Percentiles rank a stretch among this genome's conserved stretches.
These are phyloP conservation scores for Sarcomyxa edulis DNA, from an alignment of 768 basidiomycete species.

Conservation along the genomic window DNA sequence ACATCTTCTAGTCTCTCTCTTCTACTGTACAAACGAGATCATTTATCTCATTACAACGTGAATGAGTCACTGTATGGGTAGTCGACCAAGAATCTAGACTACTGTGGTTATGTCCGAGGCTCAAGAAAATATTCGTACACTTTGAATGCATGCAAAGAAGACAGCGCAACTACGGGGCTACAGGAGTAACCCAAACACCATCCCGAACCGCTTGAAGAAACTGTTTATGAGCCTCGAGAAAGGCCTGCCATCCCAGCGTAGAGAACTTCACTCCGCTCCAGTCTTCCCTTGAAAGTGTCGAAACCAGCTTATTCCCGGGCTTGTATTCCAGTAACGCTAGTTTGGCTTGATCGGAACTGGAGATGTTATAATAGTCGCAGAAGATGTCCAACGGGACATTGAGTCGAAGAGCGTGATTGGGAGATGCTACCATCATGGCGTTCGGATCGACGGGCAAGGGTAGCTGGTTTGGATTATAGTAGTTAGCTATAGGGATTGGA, in stretches of 20 bases:
- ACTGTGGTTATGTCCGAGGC: background rate
- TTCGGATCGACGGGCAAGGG: background rate
- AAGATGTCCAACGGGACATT: constrained; percentile 1
- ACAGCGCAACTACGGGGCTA: background rate
- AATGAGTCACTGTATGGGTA: no score
- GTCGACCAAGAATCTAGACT: background rate
- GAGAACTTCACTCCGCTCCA: background rate
- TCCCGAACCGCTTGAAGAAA: constrained; percentile 1
- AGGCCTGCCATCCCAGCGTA: constrained; percentile 1
- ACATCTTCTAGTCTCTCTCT: constrained; percentile 4
- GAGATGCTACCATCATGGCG: background rate
- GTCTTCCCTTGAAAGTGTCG: background rate
- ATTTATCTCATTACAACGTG: constrained; percentile 1
- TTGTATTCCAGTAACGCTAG: background rate
- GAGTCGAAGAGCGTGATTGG: background rate
- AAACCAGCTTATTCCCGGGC: background rate
- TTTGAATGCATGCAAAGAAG: background rate
- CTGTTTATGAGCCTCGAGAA: constrained; percentile 1
- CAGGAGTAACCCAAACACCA: background rate
- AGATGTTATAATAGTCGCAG: constrained; percentile 1
- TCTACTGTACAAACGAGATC: constrained; percentile 1
- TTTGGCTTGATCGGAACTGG: background rate
- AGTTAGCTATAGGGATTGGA: background rate
- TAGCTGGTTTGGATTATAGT: background rate
- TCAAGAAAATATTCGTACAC: background rate